Base-by-base conservation (phyloP, 768 basidiomycete genomes). In the Xerocomellus dryophilus region DNA sequence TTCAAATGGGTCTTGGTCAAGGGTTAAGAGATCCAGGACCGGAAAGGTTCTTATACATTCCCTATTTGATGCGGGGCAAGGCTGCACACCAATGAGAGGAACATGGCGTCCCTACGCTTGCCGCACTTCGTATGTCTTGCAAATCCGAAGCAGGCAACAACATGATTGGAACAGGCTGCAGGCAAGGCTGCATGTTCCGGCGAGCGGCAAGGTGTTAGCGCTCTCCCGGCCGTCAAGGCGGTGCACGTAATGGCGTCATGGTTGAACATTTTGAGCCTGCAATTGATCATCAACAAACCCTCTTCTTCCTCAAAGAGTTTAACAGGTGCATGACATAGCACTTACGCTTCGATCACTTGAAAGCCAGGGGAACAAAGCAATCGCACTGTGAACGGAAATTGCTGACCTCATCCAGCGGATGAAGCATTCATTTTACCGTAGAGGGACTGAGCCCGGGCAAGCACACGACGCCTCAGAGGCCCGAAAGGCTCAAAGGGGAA, bases 131-230 rank as follows among this genome's bases (percentile, higher is more conserved):
- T 53, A 50, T 64, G 65, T 52, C 67, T 57, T 64, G 67, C 65
- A 67, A 68, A 68, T 65, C 61, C 65, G 63, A 56, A 64, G 67
- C 59, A 69, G 61, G 67, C 57, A 68, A 49, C 53, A 65, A 61
- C 59, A 67, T 58, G 66, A 68, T 65, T 60, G 34, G 63, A 53
- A 68, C 63, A 68, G 63, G 61, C 31, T 63, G 64, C 67, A 65
- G 62, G 67, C 65, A 67, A 54, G 59, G 53, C 6, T 48, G 55
- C 55, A 60, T 67, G 66, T 62, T 68, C 66, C 67, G 65, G 57
- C 7, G 66, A 58, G 67, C 67, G 64, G 57, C 49, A 56, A 56
- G 43, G 40, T 32, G 44, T 25, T 50, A 63, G 61, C 67, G 67
- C 67, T 57, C 53, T 47, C 45, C 59, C 51, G 62, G 48, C 66